Conservation (phyloP, 2,329 filamentous ascomycete species). For the Hypoxylon sp. region DNA sequence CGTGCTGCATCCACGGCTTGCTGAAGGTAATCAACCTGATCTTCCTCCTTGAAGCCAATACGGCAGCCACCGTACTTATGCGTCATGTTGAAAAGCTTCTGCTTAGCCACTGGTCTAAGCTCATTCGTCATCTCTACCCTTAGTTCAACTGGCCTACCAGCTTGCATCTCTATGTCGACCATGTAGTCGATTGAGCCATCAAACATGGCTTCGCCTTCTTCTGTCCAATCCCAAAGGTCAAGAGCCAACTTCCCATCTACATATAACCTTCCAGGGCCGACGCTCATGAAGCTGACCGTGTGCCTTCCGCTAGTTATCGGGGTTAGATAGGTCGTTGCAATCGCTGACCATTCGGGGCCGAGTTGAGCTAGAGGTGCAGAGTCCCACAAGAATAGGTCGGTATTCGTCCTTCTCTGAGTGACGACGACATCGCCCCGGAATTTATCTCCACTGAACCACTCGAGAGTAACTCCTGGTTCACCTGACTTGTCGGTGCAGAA, state of each 20-base stretch:
- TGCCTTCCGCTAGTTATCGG: constrained; percentile 73
- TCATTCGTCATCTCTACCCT: constrained; percentile 77
- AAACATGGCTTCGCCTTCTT: constrained; percentile 79
- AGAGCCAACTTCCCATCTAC: constrained; percentile 72
- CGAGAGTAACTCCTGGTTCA: constrained; percentile 72
- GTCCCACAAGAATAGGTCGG: constrained; percentile 79
- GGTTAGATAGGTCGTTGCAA: constrained; percentile 72
- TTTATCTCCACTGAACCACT: constrained; percentile 75
- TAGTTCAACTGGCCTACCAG: constrained; percentile 71
- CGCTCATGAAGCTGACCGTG: constrained; percentile 77
- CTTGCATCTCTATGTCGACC: constrained; percentile 72
- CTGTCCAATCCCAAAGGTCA: constrained; percentile 78
- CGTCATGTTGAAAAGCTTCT: constrained; percentile 69
- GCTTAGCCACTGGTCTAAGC: constrained; percentile 72
- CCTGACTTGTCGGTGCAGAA: constrained; percentile 71
- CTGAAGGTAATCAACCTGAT: constrained; percentile 73
- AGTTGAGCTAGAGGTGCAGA: constrained; percentile 73
- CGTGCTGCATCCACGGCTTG: constrained; percentile 74
- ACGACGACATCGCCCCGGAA: constrained; percentile 71
- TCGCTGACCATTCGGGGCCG: constrained; percentile 74
- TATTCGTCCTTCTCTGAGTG: constrained; percentile 72
- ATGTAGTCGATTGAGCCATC: constrained; percentile 76
- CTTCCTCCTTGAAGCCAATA: constrained; percentile 78
- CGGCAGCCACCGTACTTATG: constrained; percentile 80
- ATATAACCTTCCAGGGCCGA: constrained; percentile 74